These are phyloP conservation scores for Rubia peregrina DNA, from an alignment of 305 asterid species.

Conservation along the genomic window DNA sequence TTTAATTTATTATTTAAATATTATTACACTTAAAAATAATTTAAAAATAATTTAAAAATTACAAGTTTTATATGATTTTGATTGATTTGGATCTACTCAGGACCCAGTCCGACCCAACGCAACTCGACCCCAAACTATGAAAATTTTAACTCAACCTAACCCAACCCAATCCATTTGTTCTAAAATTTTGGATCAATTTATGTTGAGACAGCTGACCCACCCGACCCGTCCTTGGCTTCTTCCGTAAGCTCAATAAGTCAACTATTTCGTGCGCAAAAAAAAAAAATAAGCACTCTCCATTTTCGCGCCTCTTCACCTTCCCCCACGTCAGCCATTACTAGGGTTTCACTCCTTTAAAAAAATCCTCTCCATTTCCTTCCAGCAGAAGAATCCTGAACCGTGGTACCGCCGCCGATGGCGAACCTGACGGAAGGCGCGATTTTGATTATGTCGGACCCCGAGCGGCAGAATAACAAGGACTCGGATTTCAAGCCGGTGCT, in stretches of 20 bases:
- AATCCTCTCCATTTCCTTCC: slow-evolving; percentile 5
- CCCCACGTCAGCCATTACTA: not conserved
- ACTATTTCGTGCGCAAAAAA: not conserved
- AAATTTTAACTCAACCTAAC: too few relatives aligned
- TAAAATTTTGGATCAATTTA: too few relatives aligned
- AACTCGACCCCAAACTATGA: too few relatives aligned
- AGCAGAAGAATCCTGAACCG: slow-evolving; percentile 4
- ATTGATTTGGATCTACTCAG: too few relatives aligned
- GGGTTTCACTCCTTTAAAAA: slow-evolving; percentile 1
- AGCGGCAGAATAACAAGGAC: slow-evolving; percentile 21
- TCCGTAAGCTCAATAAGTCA: too few relatives aligned
- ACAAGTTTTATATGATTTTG: too few relatives aligned
- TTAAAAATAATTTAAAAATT: too few relatives aligned
- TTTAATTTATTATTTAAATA: too few relatives aligned
- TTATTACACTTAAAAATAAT: too few relatives aligned
- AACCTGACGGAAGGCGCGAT: slow-evolving; percentile 58
- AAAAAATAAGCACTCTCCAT: not conserved
- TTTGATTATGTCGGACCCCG: slow-evolving; percentile 34
- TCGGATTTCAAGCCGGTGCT: slow-evolving; percentile 52
- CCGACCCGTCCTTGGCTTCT: too few relatives aligned
- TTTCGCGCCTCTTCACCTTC: slow-evolving; percentile 16
- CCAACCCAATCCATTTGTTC: too few relatives aligned
- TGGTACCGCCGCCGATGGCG: slow-evolving; percentile 30
- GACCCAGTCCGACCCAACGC: too few relatives aligned
- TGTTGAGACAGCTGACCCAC: not conserved